These are phyloP conservation scores for Cryptococcus sp. DNA, from an alignment of 1,284 basidiomycete species.

Conservation along the genomic window DNA sequence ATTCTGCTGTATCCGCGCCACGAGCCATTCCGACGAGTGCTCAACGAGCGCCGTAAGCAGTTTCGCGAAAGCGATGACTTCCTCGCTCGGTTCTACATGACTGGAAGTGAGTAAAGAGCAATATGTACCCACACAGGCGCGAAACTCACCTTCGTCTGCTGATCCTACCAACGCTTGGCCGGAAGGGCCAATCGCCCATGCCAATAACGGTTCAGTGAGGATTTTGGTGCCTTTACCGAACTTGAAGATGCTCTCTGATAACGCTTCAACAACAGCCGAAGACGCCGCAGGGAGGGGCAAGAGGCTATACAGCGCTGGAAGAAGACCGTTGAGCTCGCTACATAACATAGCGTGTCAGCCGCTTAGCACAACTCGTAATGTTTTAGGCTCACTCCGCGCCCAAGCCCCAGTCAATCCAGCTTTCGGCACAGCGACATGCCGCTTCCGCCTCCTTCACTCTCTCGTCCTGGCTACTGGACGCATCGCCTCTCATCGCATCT, in stretches of 20 bases:
- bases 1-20: slow-evolving; percentile 65
- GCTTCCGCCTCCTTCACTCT: slow-evolving; percentile 63
- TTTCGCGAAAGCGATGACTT: slow-evolving; percentile 65
- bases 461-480: slow-evolving; percentile 26
- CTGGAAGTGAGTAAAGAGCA: neutral
- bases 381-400: slow-evolving; percentile 63
- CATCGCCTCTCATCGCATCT: slow-evolving; percentile 55
- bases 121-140: neutral
- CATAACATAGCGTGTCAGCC: slow-evolving; percentile 4
- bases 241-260: slow-evolving; percentile 69
- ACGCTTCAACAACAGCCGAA: slow-evolving; percentile 73
- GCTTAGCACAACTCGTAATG: slow-evolving; percentile 2
- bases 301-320: slow-evolving; percentile 60
- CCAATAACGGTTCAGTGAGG: slow-evolving; percentile 76
- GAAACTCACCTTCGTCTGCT: slow-evolving; percentile 28
- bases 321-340: slow-evolving; percentile 58
- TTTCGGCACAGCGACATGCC: slow-evolving; percentile 74
- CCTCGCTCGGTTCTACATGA: slow-evolving; percentile 41
- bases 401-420: slow-evolving; percentile 71
- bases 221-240: slow-evolving; percentile 70
- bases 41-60: slow-evolving; percentile 78
- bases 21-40: slow-evolving; percentile 78
- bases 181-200: slow-evolving; percentile 65
- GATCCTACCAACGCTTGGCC: slow-evolving; percentile 33
- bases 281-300: slow-evolving; percentile 63